phyloP scores from a whole-genome alignment of 768 basidiomycete genomes.

The Polyporus arcularius region DNA sequence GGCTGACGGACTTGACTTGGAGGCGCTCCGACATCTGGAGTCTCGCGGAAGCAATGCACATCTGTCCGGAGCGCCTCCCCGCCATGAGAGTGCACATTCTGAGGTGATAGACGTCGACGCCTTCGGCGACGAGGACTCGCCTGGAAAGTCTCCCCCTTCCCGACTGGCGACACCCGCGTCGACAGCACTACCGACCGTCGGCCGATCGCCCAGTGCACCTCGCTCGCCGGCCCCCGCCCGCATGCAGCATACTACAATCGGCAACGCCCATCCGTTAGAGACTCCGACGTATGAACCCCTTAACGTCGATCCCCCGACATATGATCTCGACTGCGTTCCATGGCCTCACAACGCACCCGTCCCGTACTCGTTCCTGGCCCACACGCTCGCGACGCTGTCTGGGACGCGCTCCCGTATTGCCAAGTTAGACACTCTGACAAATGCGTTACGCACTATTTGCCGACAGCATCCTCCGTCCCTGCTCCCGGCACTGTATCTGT shows the following conservation, averaged over 20 bases:
- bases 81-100: neutral
- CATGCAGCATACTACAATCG: slow-evolving; percentile 3
- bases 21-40: slow-evolving; percentile 23
- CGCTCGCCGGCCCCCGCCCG: neutral
- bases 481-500: slow-evolving; percentile 74
- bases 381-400: slow-evolving; percentile 60
- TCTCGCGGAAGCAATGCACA: neutral
- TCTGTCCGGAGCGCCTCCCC: neutral
- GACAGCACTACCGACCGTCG: neutral
- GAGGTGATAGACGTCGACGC: slow-evolving; percentile 38
- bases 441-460: slow-evolving; percentile 70
- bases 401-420: slow-evolving; percentile 71
- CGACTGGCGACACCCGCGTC: neutral
- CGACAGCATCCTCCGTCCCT: slow-evolving; percentile 68
- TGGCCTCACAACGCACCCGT: slow-evolving; percentile 43
- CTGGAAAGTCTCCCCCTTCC: neutral
- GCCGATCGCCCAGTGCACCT: neutral
- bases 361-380: slow-evolving; percentile 73
- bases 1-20: slow-evolving; percentile 27
- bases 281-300: slow-evolving; percentile 34
- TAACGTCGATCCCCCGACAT: slow-evolving; percentile 51
- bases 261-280: slow-evolving; percentile 1
- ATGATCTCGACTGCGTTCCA: slow-evolving; percentile 43
- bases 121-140: slow-evolving; percentile 24
- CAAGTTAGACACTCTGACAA: slow-evolving; percentile 71